Percentiles rank a stretch among this genome's conserved stretches.
Evolutionary conservation across 2,329 filamentous ascomycete genomes (phyloP).

Genomic region (Calonectria hongkongensis): DNA sequence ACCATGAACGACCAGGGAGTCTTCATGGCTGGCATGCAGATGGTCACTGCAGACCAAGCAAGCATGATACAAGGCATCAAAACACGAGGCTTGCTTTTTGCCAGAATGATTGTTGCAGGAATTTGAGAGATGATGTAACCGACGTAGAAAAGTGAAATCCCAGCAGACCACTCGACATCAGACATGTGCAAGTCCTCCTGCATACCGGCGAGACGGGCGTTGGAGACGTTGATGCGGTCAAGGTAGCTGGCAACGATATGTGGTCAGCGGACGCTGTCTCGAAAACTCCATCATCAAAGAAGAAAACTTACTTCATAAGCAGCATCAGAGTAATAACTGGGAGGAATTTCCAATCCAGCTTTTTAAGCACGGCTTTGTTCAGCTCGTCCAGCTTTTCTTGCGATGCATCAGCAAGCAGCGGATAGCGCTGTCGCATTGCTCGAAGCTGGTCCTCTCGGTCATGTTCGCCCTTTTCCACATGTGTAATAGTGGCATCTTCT

Average conservation of each 20-base stretch:
- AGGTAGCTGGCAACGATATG: constrained; percentile 62
- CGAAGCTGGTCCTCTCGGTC: constrained; percentile 7
- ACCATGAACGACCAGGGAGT: constrained; percentile 52
- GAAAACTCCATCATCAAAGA: background rate
- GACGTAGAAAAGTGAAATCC: constrained; percentile 65
- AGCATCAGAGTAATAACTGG: constrained; percentile 52
- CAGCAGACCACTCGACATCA: constrained; percentile 61
- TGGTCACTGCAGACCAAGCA: constrained; percentile 63
- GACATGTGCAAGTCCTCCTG: constrained; percentile 59
- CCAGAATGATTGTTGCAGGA: constrained; percentile 66
- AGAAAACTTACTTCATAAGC: constrained; percentile 50
- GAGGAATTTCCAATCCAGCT: constrained; percentile 53
- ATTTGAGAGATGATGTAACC: constrained; percentile 67
- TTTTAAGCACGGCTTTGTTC: constrained; percentile 47
- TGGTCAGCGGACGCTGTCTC: background rate
- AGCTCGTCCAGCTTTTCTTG: constrained; percentile 47
- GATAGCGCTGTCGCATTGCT: constrained; percentile 27
- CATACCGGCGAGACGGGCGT: constrained; percentile 61
- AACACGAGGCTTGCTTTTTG: constrained; percentile 59
- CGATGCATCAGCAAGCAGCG: constrained; percentile 35
- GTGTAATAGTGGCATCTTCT: background rate
- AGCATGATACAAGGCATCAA: constrained; percentile 62
- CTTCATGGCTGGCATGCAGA: constrained; percentile 64
- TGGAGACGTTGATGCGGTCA: constrained; percentile 70
- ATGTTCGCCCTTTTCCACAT: constrained; percentile 1